These are phyloP conservation scores for Chenopodium berlandieri DNA, from an alignment of 148 eudicot species.

Conservation along the genomic window DNA sequence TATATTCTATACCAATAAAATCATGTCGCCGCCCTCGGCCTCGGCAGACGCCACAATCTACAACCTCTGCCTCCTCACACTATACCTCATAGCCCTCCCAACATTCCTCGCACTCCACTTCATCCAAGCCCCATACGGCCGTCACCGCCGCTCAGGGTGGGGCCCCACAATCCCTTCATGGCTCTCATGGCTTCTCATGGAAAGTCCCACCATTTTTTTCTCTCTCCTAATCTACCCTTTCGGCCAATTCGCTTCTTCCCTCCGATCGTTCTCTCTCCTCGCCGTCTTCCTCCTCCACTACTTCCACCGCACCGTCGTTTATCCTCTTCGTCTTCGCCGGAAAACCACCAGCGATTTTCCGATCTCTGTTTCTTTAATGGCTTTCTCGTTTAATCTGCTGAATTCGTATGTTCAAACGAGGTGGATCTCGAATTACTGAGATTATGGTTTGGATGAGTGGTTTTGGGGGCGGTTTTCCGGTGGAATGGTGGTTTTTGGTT, in stretches of 20 bases:
- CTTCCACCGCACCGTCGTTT: conserved; percentile 61
- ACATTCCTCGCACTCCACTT: conserved; percentile 46
- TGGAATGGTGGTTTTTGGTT: conserved; percentile 48
- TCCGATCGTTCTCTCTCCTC: conserved; percentile 46
- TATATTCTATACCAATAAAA: neutral
- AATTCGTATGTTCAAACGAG: conserved; percentile 67
- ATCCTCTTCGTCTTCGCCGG: conserved; percentile 60
- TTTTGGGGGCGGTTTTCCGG: conserved; percentile 62
- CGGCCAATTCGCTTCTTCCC: conserved; percentile 40
- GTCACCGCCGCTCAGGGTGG: conserved; percentile 70
- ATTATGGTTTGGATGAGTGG: conserved; percentile 36
- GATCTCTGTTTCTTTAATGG: conserved; percentile 45
- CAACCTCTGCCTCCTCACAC: conserved; percentile 36
- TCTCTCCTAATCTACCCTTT: conserved; percentile 55
- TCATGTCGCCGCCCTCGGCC: neutral
- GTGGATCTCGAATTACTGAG: conserved; percentile 69
- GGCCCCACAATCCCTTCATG: conserved; percentile 71
- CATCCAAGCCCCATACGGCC: conserved; percentile 88
- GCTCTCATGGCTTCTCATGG: conserved; percentile 87
- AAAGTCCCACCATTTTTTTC: conserved; percentile 62
- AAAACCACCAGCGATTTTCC: conserved; percentile 44
- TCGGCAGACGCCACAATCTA: conserved; percentile 35
- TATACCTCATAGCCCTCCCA: conserved; percentile 40
- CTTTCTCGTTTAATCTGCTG: conserved; percentile 55
- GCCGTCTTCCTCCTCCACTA: conserved; percentile 75